These are phyloP conservation scores for Pharus latifolius DNA, from an alignment of 176 grass and related monocot genomes.

Conservation along the genomic window DNA sequence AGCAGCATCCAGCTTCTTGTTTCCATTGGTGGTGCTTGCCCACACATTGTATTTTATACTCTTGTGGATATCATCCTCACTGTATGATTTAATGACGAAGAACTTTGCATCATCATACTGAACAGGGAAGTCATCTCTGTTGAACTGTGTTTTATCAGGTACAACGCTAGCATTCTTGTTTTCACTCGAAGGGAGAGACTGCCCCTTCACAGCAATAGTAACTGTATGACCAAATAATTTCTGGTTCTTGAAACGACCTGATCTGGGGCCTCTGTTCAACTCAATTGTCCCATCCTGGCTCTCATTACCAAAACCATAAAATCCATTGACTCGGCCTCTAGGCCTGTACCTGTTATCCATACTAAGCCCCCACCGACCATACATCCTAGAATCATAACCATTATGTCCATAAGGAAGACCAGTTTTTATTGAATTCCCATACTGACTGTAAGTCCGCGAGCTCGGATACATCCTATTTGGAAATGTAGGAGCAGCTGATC, in stretches of 20 bases:
- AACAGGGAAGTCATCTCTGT: slow-evolving; percentile 62
- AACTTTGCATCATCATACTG: slow-evolving; percentile 79
- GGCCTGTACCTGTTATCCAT: slow-evolving; percentile 67
- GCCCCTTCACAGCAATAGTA: slow-evolving; percentile 63
- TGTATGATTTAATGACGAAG: slow-evolving; percentile 89
- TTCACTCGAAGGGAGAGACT: slow-evolving; percentile 45
- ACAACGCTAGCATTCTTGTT: slow-evolving; percentile 26
- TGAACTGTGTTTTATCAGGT: slow-evolving; percentile 56
- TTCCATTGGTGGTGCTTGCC: slow-evolving; percentile 96
- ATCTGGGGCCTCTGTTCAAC: slow-evolving; percentile 82
- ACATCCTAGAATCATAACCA: slow-evolving; percentile 59
- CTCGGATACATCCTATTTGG: slow-evolving; percentile 70
- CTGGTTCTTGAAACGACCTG: slow-evolving; percentile 71
- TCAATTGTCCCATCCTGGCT: slow-evolving; percentile 76
- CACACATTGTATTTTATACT: slow-evolving; percentile 93
- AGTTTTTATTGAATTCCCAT: slow-evolving; percentile 50
- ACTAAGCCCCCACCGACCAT: slow-evolving; percentile 51
- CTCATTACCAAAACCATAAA: slow-evolving; percentile 66
- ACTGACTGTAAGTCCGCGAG: slow-evolving; percentile 48
- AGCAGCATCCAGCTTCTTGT: slow-evolving; percentile 87
- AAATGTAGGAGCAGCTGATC: slow-evolving; percentile 36
- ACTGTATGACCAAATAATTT: slow-evolving; percentile 52
- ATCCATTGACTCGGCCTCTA: slow-evolving; percentile 42
- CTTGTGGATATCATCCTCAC: slow-evolving; percentile 95
- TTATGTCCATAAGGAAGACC: slow-evolving; percentile 44